Base-by-base conservation (phyloP, 164 flowering plant species). In the Taxillus chinensis region DNA sequence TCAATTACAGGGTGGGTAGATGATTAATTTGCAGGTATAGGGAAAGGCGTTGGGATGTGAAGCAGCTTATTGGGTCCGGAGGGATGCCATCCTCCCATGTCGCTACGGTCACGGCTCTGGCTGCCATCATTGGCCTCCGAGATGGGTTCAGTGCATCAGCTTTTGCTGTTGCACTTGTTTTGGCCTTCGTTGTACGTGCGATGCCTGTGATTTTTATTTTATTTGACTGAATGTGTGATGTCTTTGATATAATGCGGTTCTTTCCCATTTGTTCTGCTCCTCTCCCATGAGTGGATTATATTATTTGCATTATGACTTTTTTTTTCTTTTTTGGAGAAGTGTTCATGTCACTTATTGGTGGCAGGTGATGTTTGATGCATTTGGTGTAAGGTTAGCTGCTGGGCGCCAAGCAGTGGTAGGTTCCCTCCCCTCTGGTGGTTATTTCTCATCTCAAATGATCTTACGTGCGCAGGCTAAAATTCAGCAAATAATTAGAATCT, bases 71-170 rank as follows among this genome's bases (percentile, higher is more conserved):
- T 66, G 87, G 83, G 45, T 88, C 98, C 15, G 98, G 98, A 59
- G 98, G 98, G 59, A 93, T 93, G 98, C 98, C 98, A 15, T 93
- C 98, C 3, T 86, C 98, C n/a, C 98, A 93, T 81, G 85, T 96
- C 65, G 82, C 98, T 12, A 88, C 95, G 10, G 98, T 90, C 43
- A 77, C 84, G 67, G 97, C 96, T 67, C 86, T 93, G 59, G 95
- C 96, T 27, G 50, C 66, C 37, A 84, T 89, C 16, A 60, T 87
- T 69, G 98, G 98, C n/a, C 76, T 84, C 39, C 84, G 82, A 65
- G 96, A 93, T 61, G 95, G 98, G 59, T 80, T 86, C 69, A 89
- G 84, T 51, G 91, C 91, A 73, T 76, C 97, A 2, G 9, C 67
- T 6, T 93, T 93, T 79, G 92, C 96, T 9, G 66, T 60, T 59